Conservation (phyloP, 345 rosid genomes). For the Sisymbrium irio region DNA sequence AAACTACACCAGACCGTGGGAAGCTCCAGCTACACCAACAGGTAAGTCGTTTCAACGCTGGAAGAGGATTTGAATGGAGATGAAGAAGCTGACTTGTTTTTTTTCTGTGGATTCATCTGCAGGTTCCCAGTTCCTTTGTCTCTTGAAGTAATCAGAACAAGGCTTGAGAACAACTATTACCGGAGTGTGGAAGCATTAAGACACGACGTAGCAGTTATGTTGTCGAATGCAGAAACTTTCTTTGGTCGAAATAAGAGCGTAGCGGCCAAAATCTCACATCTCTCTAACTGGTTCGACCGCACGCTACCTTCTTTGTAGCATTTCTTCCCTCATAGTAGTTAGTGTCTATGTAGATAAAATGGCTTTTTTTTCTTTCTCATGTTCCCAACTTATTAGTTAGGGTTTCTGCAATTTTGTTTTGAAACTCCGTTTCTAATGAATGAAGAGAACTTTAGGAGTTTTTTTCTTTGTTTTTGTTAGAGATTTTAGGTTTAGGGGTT, state of each 20-base stretch:
- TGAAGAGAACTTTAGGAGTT: not conserved
- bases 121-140: slow-evolving; percentile 93
- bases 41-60: slow-evolving; percentile 43
- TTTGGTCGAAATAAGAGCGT: slow-evolving; percentile 56
- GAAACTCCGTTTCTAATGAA: slow-evolving; percentile 3
- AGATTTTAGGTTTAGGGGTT: slow-evolving; percentile 10
- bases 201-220: slow-evolving; percentile 71
- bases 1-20: slow-evolving; percentile 71
- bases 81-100: slow-evolving; percentile 6
- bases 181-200: slow-evolving; percentile 70
- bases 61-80: slow-evolving; percentile 7
- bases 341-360: slow-evolving; percentile 44
- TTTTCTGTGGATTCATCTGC: slow-evolving; percentile 24
- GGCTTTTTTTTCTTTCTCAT: not conserved
- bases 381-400: slow-evolving; percentile 23
- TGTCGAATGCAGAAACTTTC: slow-evolving; percentile 64
- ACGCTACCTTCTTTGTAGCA: slow-evolving; percentile 50
- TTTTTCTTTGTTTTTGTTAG: not conserved
- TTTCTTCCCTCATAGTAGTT: not conserved
- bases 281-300: slow-evolving; percentile 55
- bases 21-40: slow-evolving; percentile 72
- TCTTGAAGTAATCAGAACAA: slow-evolving; percentile 58
- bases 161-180: slow-evolving; percentile 85
- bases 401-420: not conserved
- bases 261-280: slow-evolving; percentile 48